phyloP scores from a whole-genome alignment of 495 filamentous ascomycete genomes.

The Podospora pseudopauciseta region DNA sequence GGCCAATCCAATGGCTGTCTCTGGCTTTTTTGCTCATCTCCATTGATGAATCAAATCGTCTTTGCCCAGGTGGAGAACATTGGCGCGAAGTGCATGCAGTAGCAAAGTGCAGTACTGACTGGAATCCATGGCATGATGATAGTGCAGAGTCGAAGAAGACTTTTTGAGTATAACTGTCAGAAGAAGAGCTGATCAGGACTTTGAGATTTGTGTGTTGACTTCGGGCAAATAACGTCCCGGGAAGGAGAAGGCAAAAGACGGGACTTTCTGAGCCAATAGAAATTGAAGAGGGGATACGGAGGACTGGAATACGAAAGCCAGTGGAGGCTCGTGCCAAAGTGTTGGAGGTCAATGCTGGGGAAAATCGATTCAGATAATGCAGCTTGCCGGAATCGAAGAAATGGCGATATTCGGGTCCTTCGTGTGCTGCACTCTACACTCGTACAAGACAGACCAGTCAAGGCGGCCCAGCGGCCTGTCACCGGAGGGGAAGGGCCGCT shows the following conservation, averaged over 20 bases:
- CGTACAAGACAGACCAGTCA: neutral
- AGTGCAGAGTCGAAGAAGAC: neutral
- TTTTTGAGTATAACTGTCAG: neutral
- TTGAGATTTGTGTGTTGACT: neutral
- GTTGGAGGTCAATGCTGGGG: neutral
- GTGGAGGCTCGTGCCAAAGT: slow-evolving; percentile 6
- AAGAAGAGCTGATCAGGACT: neutral
- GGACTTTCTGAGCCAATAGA: neutral
- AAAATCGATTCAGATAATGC: slow-evolving; percentile 1
- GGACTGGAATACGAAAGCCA: neutral
- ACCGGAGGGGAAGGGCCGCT: slow-evolving; percentile 5
- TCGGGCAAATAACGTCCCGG: neutral
- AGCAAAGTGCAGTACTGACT: neutral
- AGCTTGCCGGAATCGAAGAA: slow-evolving; percentile 3
- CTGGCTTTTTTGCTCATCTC: neutral
- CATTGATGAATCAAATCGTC: slow-evolving; percentile 1
- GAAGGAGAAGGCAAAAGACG: neutral
- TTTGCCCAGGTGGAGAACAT: neutral
- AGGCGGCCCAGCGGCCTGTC: slow-evolving; percentile 4
- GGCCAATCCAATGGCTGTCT: neutral
- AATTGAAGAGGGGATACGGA: neutral
- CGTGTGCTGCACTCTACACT: neutral
- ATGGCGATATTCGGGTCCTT: neutral
- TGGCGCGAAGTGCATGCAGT: neutral
- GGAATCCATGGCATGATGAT: neutral